A percentile compares a stretch with the other conserved stretches of the same genome.
phyloP scores from a whole-genome alignment of 352 stramenopile genomes.

The Pythium plurisporium region DNA sequence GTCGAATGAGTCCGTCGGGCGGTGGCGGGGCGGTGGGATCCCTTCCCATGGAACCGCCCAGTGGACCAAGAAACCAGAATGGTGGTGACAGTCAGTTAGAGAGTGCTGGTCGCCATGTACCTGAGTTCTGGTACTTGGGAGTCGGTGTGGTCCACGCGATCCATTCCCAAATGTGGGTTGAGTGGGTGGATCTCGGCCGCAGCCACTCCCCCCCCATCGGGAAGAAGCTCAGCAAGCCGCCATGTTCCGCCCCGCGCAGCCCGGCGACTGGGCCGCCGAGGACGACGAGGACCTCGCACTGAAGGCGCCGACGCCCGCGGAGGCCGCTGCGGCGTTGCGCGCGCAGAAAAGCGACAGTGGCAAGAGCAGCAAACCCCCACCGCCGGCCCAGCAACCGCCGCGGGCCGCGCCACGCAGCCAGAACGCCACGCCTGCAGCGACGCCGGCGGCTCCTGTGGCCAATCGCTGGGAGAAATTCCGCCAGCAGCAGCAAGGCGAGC shows the following conservation, averaged over 20 bases:
- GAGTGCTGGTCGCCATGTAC: constrained; percentile 1
- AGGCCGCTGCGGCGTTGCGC: constrained; percentile 1
- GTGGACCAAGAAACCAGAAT: background rate
- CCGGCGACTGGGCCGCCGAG: constrained; percentile 71
- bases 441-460: constrained; percentile 13
- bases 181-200: constrained; percentile 9
- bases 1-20: no score
- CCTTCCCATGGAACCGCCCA: background rate
- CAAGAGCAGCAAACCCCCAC: background rate
- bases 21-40: no score
- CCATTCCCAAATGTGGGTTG: constrained; percentile 1
- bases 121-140: background rate
- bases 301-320: constrained; percentile 3
- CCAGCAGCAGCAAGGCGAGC: constrained; percentile 8
- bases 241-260: constrained; percentile 72
- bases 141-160: constrained; percentile 10
- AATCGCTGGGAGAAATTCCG: constrained; percentile 20
- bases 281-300: constrained; percentile 43
- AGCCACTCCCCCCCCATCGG: background rate
- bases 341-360: constrained; percentile 12
- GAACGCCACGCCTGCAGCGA: background rate
- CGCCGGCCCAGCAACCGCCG: background rate
- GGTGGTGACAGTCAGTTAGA: constrained; percentile 4
- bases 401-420: background rate
- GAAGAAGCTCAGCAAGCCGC: background rate